A percentile compares a stretch with the other conserved stretches of the same genome.
Evolutionary conservation across 768 basidiomycete species (phyloP).

Genomic region (Xerocomus spinulosus): DNA sequence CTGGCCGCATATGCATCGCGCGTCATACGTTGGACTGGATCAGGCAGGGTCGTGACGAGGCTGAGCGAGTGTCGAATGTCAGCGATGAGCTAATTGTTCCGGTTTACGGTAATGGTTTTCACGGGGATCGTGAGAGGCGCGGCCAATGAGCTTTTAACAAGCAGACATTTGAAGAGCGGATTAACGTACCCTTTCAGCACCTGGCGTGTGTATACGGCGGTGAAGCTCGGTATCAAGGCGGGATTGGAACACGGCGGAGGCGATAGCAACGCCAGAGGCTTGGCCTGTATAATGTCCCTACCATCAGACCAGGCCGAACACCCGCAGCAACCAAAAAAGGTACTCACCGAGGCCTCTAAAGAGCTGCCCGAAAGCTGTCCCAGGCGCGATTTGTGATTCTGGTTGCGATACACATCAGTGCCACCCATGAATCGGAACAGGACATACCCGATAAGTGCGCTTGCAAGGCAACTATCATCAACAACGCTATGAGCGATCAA

Average conservation of each 20-base stretch:
- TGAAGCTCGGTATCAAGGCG: constrained; percentile 14
- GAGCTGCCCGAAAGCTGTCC: constrained; percentile 22
- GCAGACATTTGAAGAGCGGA: background rate
- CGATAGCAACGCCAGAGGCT: constrained; percentile 18
- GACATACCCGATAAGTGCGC: constrained; percentile 6
- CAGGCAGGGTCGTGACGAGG: constrained; percentile 8
- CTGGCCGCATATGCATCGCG: constrained; percentile 21
- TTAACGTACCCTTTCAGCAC: constrained; percentile 7
- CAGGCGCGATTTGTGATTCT: constrained; percentile 21
- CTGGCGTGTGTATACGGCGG: constrained; percentile 10
- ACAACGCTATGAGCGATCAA: background rate
- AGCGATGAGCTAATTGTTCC: constrained; percentile 14
- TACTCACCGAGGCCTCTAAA: constrained; percentile 20
- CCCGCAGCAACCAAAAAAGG: background rate
- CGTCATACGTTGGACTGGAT: constrained; percentile 11
- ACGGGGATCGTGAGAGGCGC: background rate
- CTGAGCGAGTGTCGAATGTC: constrained; percentile 19
- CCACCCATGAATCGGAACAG: background rate
- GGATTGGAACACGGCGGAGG: constrained; percentile 21
- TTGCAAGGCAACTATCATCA: constrained; percentile 2
- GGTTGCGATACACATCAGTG: background rate
- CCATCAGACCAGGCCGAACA: background rate
- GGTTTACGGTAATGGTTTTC: too few species aligned
- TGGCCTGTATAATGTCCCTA: constrained; percentile 10
- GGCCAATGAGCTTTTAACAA: background rate